A percentile compares a stretch with the other conserved stretches of the same genome.
Evolutionary conservation across 73 alveolate genomes (phyloP).

Genomic region (Paramecium tetraurelia): DNA sequence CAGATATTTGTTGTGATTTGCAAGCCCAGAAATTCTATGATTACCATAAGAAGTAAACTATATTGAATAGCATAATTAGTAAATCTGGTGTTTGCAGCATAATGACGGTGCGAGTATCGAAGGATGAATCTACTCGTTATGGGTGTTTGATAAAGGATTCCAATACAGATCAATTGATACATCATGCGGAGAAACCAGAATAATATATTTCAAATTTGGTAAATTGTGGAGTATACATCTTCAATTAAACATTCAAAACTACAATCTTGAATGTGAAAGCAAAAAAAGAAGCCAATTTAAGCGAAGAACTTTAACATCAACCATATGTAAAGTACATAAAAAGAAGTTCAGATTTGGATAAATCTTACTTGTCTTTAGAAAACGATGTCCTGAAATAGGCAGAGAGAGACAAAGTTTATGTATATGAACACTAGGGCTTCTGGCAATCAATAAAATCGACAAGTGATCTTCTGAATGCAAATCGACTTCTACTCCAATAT

Average conservation of each 20-base stretch:
- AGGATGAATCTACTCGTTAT: constrained; percentile 24
- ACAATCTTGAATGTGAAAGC: not conserved
- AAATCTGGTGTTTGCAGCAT: not conserved
- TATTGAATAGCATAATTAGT: not conserved
- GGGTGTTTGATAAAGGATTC: constrained; percentile 33
- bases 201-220: constrained; percentile 16
- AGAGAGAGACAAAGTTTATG: not conserved
- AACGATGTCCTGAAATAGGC: constrained; percentile 10
- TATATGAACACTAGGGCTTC: not conserved
- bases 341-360: constrained; percentile 15
- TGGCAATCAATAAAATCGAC: constrained; percentile 31
- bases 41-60: constrained; percentile 15
- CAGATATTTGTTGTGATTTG: constrained; percentile 39
- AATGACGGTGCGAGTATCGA: constrained; percentile 3
- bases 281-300: not conserved
- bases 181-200: constrained; percentile 50
- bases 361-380: not conserved
- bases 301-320: not conserved
- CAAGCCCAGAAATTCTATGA: not conserved
- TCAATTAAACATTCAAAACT: not conserved
- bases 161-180: not conserved
- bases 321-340: constrained; percentile 13
- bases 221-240: constrained; percentile 8
- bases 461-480: not conserved
- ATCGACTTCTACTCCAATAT: not conserved